Percentiles rank a stretch among this genome's conserved stretches.
Evolutionary conservation across 1,284 basidiomycete species (phyloP).

Genomic region (Irpex lacteus): DNA sequence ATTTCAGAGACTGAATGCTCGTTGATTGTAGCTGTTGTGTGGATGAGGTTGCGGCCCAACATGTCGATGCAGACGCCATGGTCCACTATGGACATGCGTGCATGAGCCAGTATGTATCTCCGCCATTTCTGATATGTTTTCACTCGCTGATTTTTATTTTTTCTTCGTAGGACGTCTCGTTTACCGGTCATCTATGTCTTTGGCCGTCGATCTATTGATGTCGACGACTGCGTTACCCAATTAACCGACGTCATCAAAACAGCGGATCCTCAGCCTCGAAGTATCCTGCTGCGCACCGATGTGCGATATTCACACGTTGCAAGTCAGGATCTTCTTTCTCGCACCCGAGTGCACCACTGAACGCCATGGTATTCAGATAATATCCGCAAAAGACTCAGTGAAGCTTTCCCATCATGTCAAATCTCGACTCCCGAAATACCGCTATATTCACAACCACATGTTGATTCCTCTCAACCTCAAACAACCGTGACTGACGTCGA

Average conservation of each 20-base stretch:
- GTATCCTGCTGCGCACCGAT: slow-evolving; percentile 69
- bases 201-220: slow-evolving; percentile 61
- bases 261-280: slow-evolving; percentile 13
- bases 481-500: slow-evolving; percentile 7
- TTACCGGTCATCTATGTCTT: slow-evolving; percentile 87
- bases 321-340: slow-evolving; percentile 35
- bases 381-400: slow-evolving; percentile 33
- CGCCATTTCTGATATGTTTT: slow-evolving; percentile 9
- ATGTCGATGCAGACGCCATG: slow-evolving; percentile 88
- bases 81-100: slow-evolving; percentile 98
- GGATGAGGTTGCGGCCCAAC: slow-evolving; percentile 94
- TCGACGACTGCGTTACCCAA: slow-evolving; percentile 45
- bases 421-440: slow-evolving; percentile 18
- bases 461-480: neutral
- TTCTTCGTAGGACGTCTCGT: slow-evolving; percentile 59
- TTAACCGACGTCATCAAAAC: slow-evolving; percentile 36
- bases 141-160: neutral
- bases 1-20: neutral
- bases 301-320: slow-evolving; percentile 77
- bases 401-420: slow-evolving; percentile 1
- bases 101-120: slow-evolving; percentile 71
- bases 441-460: slow-evolving; percentile 12
- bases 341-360: neutral
- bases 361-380: slow-evolving; percentile 27
- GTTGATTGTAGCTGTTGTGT: slow-evolving; percentile 80